A percentile compares a stretch with the other conserved stretches of the same genome.
These are phyloP conservation scores for Annulohypoxylon truncatum DNA, from an alignment of 2,329 filamentous ascomycete species.

Conservation along the genomic window DNA sequence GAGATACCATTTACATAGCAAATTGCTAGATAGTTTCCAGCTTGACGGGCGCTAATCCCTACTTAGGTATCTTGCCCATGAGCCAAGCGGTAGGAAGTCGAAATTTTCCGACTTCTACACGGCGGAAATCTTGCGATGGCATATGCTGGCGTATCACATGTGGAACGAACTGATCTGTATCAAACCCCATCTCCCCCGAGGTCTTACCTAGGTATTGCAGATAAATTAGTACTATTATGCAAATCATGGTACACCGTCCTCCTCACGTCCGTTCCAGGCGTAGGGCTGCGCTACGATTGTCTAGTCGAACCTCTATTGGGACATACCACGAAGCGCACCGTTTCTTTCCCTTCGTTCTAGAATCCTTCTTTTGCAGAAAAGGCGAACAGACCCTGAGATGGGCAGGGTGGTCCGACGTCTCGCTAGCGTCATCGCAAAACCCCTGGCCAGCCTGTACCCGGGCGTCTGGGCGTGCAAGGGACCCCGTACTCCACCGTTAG, in stretches of 20 bases:
- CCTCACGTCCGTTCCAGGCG: background rate
- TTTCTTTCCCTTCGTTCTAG: conserved; percentile 28
- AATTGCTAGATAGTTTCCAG: background rate
- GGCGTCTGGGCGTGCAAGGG: conserved; percentile 30
- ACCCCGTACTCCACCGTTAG: conserved; percentile 17
- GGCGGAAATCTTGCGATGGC: background rate
- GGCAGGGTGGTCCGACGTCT: conserved; percentile 18
- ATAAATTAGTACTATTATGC: background rate
- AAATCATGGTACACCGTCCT: background rate
- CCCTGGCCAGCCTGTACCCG: conserved; percentile 27
- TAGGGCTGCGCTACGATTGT: conserved; percentile 8
- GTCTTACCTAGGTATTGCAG: conserved; percentile 6
- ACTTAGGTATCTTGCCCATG: background rate
- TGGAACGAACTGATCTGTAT: background rate
- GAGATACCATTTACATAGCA: conserved; percentile 11
- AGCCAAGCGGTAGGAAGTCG: background rate
- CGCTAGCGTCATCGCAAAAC: conserved; percentile 1
- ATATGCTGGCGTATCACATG: background rate
- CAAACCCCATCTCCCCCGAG: background rate
- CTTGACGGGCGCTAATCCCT: background rate
- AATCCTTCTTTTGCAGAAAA: conserved; percentile 35
- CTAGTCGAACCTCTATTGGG: conserved; percentile 10
- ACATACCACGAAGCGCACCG: background rate
- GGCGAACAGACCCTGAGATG: conserved; percentile 10
- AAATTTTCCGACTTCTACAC: background rate